These are phyloP conservation scores for Calamus simplicifolius DNA, from an alignment of 176 grass and related monocot genomes.

Conservation along the genomic window DNA sequence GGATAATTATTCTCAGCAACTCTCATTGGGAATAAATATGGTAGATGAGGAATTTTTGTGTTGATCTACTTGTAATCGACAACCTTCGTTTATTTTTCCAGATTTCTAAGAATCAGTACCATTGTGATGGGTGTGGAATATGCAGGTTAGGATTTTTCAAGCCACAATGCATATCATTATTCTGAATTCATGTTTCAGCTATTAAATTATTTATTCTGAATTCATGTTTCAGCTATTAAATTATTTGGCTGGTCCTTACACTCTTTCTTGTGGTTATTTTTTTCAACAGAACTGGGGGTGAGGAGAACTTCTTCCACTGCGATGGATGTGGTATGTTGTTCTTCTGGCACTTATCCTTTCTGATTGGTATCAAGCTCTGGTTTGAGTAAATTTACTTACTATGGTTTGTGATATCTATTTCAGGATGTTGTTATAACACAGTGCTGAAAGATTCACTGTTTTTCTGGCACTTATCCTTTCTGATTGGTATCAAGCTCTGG, in stretches of 20 bases:
- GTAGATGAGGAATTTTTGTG: too few relatives aligned
- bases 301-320: slow-evolving; percentile 71
- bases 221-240: too few relatives aligned
- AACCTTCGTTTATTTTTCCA: slow-evolving; percentile 15
- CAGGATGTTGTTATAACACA: slow-evolving; percentile 75
- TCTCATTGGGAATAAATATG: too few relatives aligned
- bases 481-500: neutral
- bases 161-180: too few relatives aligned
- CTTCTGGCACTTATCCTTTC: neutral
- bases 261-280: neutral
- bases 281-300: slow-evolving; percentile 42
- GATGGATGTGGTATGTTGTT: slow-evolving; percentile 42
- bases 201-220: too few relatives aligned
- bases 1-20: neutral
- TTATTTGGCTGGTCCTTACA: too few relatives aligned
- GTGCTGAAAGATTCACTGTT: slow-evolving; percentile 47
- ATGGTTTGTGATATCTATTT: neutral
- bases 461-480: neutral
- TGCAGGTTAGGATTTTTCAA: slow-evolving; percentile 43
- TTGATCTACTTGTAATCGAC: too few relatives aligned
- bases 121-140: slow-evolving; percentile 86
- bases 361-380: neutral
- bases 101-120: slow-evolving; percentile 64
- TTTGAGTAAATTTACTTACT: neutral
- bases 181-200: too few relatives aligned